phyloP scores from a whole-genome alignment of 169 alveolate genomes.

The Plasmodium gaboni region DNA sequence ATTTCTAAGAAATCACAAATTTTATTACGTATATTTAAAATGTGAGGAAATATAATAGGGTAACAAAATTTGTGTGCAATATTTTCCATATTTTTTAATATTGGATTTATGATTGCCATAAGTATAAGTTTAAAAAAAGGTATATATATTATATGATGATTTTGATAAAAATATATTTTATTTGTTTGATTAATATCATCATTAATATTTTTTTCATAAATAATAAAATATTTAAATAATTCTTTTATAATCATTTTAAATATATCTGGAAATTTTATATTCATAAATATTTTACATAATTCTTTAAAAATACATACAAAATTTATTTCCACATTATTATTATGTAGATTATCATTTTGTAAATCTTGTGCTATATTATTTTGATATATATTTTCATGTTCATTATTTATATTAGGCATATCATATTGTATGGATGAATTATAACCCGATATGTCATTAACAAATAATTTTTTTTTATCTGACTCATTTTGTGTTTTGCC shows the following conservation, averaged over 20 bases:
- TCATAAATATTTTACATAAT: slow-evolving; percentile 32
- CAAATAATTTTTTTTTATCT: not conserved
- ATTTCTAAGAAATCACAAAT: slow-evolving; percentile 28
- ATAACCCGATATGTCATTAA: not conserved
- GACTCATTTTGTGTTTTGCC: not conserved
- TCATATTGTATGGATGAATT: not conserved
- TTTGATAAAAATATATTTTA: slow-evolving; percentile 24
- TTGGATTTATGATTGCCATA: slow-evolving; percentile 48
- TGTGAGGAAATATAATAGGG: slow-evolving; percentile 22
- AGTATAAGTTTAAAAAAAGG: slow-evolving; percentile 55
- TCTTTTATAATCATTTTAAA: slow-evolving; percentile 25
- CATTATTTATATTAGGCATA: not conserved
- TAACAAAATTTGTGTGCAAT: slow-evolving; percentile 16
- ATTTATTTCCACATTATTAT: slow-evolving; percentile 35
- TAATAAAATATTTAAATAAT: slow-evolving; percentile 24
- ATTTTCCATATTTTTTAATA: slow-evolving; percentile 20
- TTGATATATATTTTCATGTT: not conserved
- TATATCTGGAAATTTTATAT: slow-evolving; percentile 48
- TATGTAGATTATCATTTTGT: not conserved
- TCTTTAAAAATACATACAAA: slow-evolving; percentile 39
- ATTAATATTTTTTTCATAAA: slow-evolving; percentile 37
- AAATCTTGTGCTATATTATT: not conserved
- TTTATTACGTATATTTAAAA: slow-evolving; percentile 18
- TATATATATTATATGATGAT: slow-evolving; percentile 24
- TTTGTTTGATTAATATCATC: slow-evolving; percentile 9